A percentile compares a stretch with the other conserved stretches of the same genome.
Evolutionary conservation across 495 filamentous ascomycete species (phyloP).

Genomic region (Astrothelium macrocarpum): DNA sequence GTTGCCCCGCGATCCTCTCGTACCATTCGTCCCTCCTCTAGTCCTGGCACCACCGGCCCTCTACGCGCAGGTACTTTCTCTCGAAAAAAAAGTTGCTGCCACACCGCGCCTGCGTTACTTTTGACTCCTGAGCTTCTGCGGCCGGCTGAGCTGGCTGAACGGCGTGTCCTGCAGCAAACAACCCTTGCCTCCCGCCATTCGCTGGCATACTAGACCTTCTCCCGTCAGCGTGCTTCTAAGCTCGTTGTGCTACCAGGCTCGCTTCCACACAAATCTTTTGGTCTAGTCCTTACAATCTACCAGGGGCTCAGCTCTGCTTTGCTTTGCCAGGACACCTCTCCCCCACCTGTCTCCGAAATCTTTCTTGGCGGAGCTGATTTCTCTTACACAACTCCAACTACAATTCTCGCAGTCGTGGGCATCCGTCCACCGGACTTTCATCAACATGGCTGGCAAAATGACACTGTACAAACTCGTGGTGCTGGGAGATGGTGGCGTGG

Average conservation of each 20-base stretch:
- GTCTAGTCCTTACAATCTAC: not conserved
- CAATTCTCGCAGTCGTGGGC: not conserved
- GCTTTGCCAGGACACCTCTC: not conserved
- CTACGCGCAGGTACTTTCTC: not conserved
- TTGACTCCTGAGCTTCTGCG: slow-evolving; percentile 5
- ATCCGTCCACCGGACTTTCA: not conserved
- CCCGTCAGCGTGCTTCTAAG: not conserved
- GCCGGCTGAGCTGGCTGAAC: slow-evolving; percentile 6
- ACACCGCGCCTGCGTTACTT: not conserved
- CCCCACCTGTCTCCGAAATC: not conserved
- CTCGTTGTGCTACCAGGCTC: not conserved
- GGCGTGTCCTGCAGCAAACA: slow-evolving; percentile 7
- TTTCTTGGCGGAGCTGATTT: not conserved
- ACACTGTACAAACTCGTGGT: slow-evolving; percentile 98
- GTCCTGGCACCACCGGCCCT: not conserved
- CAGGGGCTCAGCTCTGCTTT: not conserved
- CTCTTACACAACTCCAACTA: not conserved
- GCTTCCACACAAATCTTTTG: not conserved
- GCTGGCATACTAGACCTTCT: not conserved
- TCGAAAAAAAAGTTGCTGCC: not conserved
- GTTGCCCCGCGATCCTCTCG: slow-evolving; percentile 2
- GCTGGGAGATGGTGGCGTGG: slow-evolving; percentile 84
- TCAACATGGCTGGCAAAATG: slow-evolving; percentile 69
- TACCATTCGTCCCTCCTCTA: not conserved
- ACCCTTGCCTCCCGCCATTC: not conserved